These are phyloP conservation scores for Marasmius sp. DNA, from an alignment of 1,284 basidiomycete genomes.

Conservation along the genomic window DNA sequence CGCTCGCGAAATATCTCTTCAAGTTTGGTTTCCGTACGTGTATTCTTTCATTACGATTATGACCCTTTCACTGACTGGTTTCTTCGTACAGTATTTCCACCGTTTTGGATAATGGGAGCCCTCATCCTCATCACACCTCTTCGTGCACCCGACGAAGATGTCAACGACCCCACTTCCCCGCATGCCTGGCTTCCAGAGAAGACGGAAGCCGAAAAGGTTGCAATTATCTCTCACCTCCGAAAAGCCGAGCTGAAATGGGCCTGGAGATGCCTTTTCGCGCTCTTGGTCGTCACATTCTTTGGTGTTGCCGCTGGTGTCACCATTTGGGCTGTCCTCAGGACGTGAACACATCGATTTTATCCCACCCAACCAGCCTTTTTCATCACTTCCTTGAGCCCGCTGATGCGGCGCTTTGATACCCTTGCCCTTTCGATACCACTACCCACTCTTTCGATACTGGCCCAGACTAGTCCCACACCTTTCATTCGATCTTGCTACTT, in stretches of 20 bases:
- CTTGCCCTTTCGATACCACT: neutral
- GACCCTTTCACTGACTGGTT: neutral
- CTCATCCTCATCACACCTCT: constrained; percentile 31
- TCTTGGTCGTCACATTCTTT: constrained; percentile 26
- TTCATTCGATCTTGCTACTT: neutral
- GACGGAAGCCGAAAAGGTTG: constrained; percentile 31
- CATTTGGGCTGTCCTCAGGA: constrained; percentile 18
- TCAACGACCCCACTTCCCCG: neutral
- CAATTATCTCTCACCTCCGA: constrained; percentile 30
- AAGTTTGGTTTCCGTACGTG: constrained; percentile 43
- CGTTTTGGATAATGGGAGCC: constrained; percentile 37
- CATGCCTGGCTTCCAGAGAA: constrained; percentile 36
- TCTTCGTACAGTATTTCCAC: constrained; percentile 32
- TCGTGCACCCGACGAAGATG: constrained; percentile 18
- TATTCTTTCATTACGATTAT: neutral
- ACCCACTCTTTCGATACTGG: neutral
- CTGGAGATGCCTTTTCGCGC: constrained; percentile 33
- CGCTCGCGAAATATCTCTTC: constrained; percentile 43
- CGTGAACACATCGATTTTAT: neutral
- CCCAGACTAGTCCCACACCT: neutral
- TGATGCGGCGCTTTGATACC: neutral
- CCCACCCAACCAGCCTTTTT: neutral
- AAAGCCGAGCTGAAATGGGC: constrained; percentile 36
- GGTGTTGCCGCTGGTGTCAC: constrained; percentile 20
- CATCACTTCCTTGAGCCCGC: neutral